Evolutionary conservation across 208 protist genomes (phyloP).

Genomic region (Acanthamoeba royreba): DNA sequence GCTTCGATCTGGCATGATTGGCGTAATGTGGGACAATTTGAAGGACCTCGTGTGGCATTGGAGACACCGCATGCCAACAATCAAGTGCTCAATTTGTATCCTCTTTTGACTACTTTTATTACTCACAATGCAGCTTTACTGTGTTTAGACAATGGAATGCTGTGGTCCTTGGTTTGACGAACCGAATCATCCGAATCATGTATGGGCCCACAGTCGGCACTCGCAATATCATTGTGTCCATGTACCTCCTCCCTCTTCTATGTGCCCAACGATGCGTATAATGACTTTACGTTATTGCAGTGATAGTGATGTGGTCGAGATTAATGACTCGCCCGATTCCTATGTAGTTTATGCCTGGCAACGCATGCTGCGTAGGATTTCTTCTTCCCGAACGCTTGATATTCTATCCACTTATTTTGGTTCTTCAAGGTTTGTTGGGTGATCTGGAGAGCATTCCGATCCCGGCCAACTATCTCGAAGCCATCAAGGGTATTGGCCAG

Average conservation of each 20-base stretch:
- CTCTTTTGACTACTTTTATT: no score
- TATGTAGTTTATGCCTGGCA: slow-evolving; percentile 21
- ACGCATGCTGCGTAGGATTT: neutral
- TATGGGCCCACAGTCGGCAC: slow-evolving; percentile 19
- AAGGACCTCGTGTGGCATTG: slow-evolving; percentile 41
- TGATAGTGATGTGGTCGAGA: neutral
- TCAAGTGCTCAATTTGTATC: neutral
- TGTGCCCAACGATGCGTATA: neutral
- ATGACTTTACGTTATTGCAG: neutral
- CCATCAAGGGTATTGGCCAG: slow-evolving; percentile 15
- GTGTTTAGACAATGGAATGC: neutral
- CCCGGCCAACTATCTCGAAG: slow-evolving; percentile 8
- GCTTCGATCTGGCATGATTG: slow-evolving; percentile 17
- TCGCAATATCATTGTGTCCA: neutral
- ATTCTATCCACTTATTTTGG: neutral
- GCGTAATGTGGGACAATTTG: slow-evolving; percentile 26
- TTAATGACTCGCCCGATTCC: neutral
- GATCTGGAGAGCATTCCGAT: slow-evolving; percentile 20
- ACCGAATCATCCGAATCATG: neutral
- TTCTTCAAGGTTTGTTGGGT: neutral
- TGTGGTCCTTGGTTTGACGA: neutral
- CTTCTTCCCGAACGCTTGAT: neutral
- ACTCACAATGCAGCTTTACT: no score
- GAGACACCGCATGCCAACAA: slow-evolving; percentile 18
- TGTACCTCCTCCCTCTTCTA: neutral